Evolutionary conservation across 2,329 filamentous ascomycete species (phyloP).

Genomic region (Sclerotinia trifoliorum): DNA sequence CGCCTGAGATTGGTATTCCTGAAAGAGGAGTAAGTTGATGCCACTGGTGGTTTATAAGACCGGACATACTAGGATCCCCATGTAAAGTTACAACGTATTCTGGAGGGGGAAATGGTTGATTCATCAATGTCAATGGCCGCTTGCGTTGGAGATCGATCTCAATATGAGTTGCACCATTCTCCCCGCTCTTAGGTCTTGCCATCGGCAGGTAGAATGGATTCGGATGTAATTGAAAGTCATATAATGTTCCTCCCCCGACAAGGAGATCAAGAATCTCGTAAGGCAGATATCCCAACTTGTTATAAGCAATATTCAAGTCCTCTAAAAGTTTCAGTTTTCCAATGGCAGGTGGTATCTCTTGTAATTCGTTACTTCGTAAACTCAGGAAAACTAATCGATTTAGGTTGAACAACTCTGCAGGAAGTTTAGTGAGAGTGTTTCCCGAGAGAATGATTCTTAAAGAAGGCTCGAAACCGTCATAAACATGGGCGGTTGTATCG

Average conservation of each 20-base stretch:
- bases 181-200: not conserved
- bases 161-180: not conserved
- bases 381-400: constrained; percentile 63
- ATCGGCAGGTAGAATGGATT: constrained; percentile 58
- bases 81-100: not conserved
- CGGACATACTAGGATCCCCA: not conserved
- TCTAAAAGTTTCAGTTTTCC: constrained; percentile 56
- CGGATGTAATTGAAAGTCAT: constrained; percentile 56
- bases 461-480: constrained; percentile 47
- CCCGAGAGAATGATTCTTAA: constrained; percentile 61
- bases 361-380: constrained; percentile 62
- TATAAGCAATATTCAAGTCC: constrained; percentile 66
- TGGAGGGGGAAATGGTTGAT: not conserved
- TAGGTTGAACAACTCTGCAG: constrained; percentile 60
- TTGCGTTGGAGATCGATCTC: constrained; percentile 2
- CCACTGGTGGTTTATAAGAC: not conserved
- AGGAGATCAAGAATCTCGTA: constrained; percentile 25
- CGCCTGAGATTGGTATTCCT: not conserved
- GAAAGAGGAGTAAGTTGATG: not conserved
- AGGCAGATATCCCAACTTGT: constrained; percentile 59
- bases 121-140: not conserved
- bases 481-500: too few relatives aligned
- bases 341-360: constrained; percentile 60
- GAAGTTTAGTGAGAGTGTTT: constrained; percentile 57
- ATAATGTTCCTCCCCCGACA: constrained; percentile 44